Percentiles rank a stretch among this genome's conserved stretches.
Evolutionary conservation across 1,284 basidiomycete species (phyloP).

Genomic region (Fomitiporia mediterranea): DNA sequence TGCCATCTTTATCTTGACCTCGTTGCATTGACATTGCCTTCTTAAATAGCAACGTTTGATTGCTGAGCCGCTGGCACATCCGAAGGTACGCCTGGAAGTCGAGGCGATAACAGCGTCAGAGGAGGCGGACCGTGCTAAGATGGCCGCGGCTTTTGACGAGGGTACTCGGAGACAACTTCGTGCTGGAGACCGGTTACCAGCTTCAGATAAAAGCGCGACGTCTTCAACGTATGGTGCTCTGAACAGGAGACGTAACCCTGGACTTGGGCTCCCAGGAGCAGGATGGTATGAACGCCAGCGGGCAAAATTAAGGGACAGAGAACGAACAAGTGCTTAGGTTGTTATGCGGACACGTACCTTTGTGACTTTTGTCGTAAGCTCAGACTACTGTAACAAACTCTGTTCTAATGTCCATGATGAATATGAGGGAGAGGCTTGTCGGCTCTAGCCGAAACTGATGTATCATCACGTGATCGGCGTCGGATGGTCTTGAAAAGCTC

Average conservation of each 20-base stretch:
- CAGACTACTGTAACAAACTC: too few species aligned
- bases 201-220: slow-evolving; percentile 16
- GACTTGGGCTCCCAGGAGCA: slow-evolving; percentile 19
- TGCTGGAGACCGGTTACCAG: slow-evolving; percentile 12
- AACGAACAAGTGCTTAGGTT: slow-evolving; percentile 1
- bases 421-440: too few species aligned
- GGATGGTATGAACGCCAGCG: slow-evolving; percentile 19
- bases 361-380: too few species aligned
- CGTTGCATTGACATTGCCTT: not conserved
- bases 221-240: slow-evolving; percentile 11
- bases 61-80: slow-evolving; percentile 24
- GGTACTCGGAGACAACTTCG: slow-evolving; percentile 5
- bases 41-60: slow-evolving; percentile 24
- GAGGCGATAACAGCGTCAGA: slow-evolving; percentile 8
- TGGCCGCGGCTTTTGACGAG: slow-evolving; percentile 12
- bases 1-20: not conserved
- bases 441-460: too few species aligned
- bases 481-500: too few species aligned
- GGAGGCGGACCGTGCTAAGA: slow-evolving; percentile 1
- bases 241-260: slow-evolving; percentile 10
- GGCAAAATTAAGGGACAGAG: slow-evolving; percentile 12
- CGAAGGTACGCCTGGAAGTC: slow-evolving; percentile 21
- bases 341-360: not conserved
- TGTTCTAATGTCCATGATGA: too few species aligned
- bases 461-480: too few species aligned